A percentile compares a stretch with the other conserved stretches of the same genome.
Evolutionary conservation across 2,329 filamentous ascomycete species (phyloP).

Genomic region (Botryotinia globosa): DNA sequence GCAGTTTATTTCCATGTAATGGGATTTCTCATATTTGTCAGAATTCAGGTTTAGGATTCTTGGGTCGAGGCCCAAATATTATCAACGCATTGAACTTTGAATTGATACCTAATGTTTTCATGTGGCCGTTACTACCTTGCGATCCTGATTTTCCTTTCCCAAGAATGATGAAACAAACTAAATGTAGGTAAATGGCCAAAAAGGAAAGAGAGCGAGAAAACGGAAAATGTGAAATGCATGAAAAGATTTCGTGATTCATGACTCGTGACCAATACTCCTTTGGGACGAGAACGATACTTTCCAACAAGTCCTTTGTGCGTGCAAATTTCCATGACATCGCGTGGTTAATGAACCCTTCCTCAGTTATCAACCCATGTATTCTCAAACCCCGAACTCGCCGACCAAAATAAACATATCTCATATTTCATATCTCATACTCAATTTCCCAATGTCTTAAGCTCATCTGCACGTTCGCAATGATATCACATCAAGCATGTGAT

Average conservation of each 20-base stretch:
- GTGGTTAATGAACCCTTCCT: neutral
- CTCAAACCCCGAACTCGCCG: neutral
- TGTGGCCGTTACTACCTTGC: conserved; percentile 5
- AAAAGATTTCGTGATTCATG: neutral
- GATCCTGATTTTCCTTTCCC: neutral
- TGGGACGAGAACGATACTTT: conserved; percentile 6
- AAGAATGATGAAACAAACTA: conserved; percentile 5
- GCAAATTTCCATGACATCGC: conserved; percentile 1
- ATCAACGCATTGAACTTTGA: neutral
- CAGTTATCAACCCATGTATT: neutral
- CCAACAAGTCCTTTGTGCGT: neutral
- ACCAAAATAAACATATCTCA: neutral
- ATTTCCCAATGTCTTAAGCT: neutral
- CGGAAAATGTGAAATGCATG: neutral
- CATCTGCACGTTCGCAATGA: neutral
- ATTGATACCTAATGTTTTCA: neutral
- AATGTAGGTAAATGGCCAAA: neutral
- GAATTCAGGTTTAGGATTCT: neutral
- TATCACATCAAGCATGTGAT: neutral
- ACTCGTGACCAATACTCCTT: neutral
- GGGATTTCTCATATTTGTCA: neutral
- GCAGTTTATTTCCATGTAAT: neutral
- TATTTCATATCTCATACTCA: neutral
- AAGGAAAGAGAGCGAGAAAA: neutral
- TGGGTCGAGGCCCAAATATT: neutral